These are phyloP conservation scores for Amphicarpaea edgeworthii DNA, from an alignment of 306 rosid species.

Conservation along the genomic window DNA sequence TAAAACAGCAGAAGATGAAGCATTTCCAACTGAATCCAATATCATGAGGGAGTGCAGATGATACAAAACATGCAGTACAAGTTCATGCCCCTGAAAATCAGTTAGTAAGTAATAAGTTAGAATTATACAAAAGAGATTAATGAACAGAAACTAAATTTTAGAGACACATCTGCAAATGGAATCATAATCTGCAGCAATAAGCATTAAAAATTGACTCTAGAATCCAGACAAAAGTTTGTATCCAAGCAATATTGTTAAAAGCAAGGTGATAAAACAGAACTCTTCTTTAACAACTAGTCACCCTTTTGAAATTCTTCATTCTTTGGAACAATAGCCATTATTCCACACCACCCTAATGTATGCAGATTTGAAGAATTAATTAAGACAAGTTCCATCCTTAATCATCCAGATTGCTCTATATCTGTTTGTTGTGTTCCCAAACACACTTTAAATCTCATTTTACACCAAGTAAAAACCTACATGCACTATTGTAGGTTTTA, in stretches of 20 bases:
- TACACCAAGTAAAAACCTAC: conserved; percentile 6
- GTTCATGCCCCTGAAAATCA: conserved; percentile 91
- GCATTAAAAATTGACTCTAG: conserved; percentile 24
- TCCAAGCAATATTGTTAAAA: not conserved
- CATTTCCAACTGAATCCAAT: conserved; percentile 63
- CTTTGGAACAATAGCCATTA: conserved; percentile 4
- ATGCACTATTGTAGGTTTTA: not conserved
- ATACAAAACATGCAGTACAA: conserved; percentile 82
- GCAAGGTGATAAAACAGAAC: conserved; percentile 9
- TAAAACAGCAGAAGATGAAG: conserved; percentile 66
- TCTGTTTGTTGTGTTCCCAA: conserved; percentile 11
- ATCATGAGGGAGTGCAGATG: conserved; percentile 76
- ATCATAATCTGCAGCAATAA: conserved; percentile 24
- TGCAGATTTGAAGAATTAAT: conserved; percentile 18
- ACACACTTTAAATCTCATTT: conserved; percentile 10
- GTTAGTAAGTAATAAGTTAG: conserved; percentile 40
- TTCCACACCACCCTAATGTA: not conserved
- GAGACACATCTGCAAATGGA: not conserved
- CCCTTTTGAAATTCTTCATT: conserved; percentile 18
- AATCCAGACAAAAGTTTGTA: conserved; percentile 1
- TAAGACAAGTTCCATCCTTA: not conserved
- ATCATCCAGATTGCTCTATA: conserved; percentile 6
- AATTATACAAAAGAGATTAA: conserved; percentile 33
- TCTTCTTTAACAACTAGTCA: conserved; percentile 10
- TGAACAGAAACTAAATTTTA: conserved; percentile 22